Base-by-base conservation (phyloP, 768 basidiomycete species). In the Boletellus ananiceps region DNA sequence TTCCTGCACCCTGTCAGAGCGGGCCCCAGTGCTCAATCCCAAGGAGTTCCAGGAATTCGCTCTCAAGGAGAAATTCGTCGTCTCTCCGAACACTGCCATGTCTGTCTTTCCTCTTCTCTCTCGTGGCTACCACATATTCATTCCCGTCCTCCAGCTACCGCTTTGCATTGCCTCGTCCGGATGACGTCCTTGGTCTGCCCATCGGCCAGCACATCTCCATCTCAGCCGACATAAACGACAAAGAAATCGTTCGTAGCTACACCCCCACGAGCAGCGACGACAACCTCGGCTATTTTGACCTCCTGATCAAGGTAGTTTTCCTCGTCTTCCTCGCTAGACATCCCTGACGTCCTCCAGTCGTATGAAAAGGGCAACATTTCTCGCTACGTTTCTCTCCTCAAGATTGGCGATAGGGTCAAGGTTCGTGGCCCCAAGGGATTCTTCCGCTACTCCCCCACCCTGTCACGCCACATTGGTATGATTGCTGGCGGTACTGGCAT, bases 321-420 rank as follows among this genome's bases (percentile, higher is more conserved):
- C 36, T 21, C 31, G 7, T 27, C 5, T 14, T 13, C 7, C 6
- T 2, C 23, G 43, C n/a, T 41, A 45, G 45, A 40, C 37, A 32
- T 40, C 25, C 40, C 12, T 44, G 8, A 51, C 38, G 9, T 16
- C 33, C 40, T 25, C 3, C 33, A 96, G 94, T 81, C 92, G 7
- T 99, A 99, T 64, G 95, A 97, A 64, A 86, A 90, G 66, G 96
- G 96, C 51, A 98, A 98, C 76, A 90, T 99, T 65, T 98, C 96
- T 9, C 82, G 84, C 54, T 81, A 90, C 69, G 74, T 98, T 61
- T 78, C 82, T 13, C 71, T 81, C 39, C 81, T 97, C 64, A 91
- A 87, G 54, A 77, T 94, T 36, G 94, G 94, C 51, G 85, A 98
- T 73, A 85, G 77, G 42, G 76, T 96, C 57, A 84, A 83, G 56